A percentile compares a stretch with the other conserved stretches of the same genome.
Evolutionary conservation across 768 basidiomycete species (phyloP).

Genomic region (Austroboletus eburneus): DNA sequence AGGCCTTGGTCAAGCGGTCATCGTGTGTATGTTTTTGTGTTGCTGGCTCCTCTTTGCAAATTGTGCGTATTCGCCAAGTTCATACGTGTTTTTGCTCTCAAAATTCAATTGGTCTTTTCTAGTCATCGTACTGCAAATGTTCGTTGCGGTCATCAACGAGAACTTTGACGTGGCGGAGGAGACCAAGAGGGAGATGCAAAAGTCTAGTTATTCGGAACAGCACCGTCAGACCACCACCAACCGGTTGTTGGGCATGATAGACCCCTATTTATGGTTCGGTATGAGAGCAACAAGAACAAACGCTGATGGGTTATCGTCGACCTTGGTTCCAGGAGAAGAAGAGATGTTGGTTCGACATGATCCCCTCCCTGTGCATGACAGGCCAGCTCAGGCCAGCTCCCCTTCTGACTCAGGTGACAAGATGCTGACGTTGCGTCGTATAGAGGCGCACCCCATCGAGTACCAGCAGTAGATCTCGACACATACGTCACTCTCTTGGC

Average conservation of each 20-base stretch:
- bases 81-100: background rate
- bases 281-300: conserved; percentile 69
- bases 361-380: conserved; percentile 34
- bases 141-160: conserved; percentile 96
- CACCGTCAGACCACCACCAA: conserved; percentile 46
- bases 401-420: too few species aligned
- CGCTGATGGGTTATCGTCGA: conserved; percentile 67
- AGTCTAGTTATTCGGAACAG: conserved; percentile 60
- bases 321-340: conserved; percentile 75
- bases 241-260: conserved; percentile 69
- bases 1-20: conserved; percentile 59
- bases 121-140: conserved; percentile 94
- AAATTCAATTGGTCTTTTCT: conserved; percentile 8
- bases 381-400: conserved; percentile 29
- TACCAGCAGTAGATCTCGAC: conserved; percentile 35
- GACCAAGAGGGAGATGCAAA: conserved; percentile 78
- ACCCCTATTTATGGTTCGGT: conserved; percentile 84
- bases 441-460: conserved; percentile 17
- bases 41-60: conserved; percentile 91
- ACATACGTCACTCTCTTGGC: conserved; percentile 55
- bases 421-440: conserved; percentile 15
- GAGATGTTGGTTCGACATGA: conserved; percentile 67
- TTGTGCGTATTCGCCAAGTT: conserved; percentile 47
- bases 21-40: conserved; percentile 68
- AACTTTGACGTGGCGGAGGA: conserved; percentile 93